A percentile compares a stretch with the other conserved stretches of the same genome.
These are phyloP conservation scores for Nicotiana obtusifolia DNA, from an alignment of 257 asterid genomes.

Conservation along the genomic window DNA sequence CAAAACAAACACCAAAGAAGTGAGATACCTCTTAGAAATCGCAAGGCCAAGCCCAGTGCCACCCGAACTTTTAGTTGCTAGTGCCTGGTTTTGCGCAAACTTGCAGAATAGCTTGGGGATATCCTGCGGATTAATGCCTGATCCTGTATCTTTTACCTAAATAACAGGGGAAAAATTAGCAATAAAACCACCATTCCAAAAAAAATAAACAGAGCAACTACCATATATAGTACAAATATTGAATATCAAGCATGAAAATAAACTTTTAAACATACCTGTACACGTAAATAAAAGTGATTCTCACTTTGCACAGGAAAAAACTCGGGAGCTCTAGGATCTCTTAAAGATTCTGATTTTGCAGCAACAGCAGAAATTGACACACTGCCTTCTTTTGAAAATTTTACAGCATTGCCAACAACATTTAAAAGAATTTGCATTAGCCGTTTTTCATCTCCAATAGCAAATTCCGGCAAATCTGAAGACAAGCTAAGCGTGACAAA, in stretches of 20 bases:
- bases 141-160: conserved; percentile 94
- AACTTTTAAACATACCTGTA: conserved; percentile 54
- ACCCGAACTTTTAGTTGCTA: conserved; percentile 55
- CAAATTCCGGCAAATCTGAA: conserved; percentile 71
- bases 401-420: conserved; percentile 91
- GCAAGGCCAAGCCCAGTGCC: conserved; percentile 99
- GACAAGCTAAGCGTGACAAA: conserved; percentile 56
- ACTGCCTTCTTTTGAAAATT: conserved; percentile 90
- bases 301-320: conserved; percentile 70
- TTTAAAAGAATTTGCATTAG: conserved; percentile 81
- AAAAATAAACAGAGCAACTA: neutral
- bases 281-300: conserved; percentile 73
- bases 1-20: neutral
- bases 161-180: conserved; percentile 10
- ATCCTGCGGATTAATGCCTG: conserved; percentile 82
- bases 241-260: neutral
- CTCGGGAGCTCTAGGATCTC: conserved; percentile 79
- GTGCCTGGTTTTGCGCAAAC: conserved; percentile 77
- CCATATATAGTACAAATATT: neutral
- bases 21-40: conserved; percentile 69
- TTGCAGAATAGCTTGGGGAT: conserved; percentile 79
- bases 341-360: conserved; percentile 69
- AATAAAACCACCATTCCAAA: neutral
- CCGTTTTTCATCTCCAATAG: conserved; percentile 88
- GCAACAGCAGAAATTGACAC: conserved; percentile 63